These are phyloP conservation scores for maize (Zea mays) DNA, from an alignment of 176 grass and related monocot genomes.

Conservation along the genomic window DNA sequence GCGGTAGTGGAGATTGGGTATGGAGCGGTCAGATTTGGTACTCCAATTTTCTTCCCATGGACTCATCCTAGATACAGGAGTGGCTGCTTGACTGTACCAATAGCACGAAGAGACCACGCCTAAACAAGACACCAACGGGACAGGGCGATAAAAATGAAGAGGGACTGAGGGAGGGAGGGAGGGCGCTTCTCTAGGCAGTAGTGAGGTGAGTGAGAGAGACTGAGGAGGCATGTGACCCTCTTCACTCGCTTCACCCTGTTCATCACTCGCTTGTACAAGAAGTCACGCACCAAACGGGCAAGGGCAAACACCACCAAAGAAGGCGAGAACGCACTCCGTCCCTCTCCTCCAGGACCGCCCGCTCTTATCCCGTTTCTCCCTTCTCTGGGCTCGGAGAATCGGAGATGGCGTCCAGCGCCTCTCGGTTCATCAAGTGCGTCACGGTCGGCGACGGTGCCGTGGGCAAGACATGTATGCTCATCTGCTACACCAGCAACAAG, in stretches of 20 bases:
- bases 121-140: conserved; percentile 16
- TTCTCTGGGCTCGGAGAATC: conserved; percentile 34
- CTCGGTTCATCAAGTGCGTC: conserved; percentile 99
- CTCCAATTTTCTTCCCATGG: no score
- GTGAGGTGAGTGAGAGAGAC: conserved; percentile 4
- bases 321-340: conserved; percentile 16
- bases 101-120: conserved; percentile 3
- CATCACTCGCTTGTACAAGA: conserved; percentile 41
- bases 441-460: conserved; percentile 98
- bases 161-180: not conserved
- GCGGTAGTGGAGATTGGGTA: no score
- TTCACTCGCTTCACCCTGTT: conserved; percentile 30
- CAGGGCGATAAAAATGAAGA: conserved; percentile 23
- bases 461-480: conserved; percentile 99
- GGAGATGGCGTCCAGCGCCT: conserved; percentile 77
- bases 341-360: not conserved
- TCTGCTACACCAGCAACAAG: conserved; percentile 99
- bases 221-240: conserved; percentile 55
- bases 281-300: conserved; percentile 61
- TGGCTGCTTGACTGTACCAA: not conserved
- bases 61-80: not conserved
- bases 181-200: conserved; percentile 23
- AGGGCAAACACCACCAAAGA: conserved; percentile 50
- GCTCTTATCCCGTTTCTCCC: conserved; percentile 9
- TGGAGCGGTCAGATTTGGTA: no score